These are phyloP conservation scores for Candida morakotiae DNA, from an alignment of 805 yeast genomes.

Conservation along the genomic window DNA sequence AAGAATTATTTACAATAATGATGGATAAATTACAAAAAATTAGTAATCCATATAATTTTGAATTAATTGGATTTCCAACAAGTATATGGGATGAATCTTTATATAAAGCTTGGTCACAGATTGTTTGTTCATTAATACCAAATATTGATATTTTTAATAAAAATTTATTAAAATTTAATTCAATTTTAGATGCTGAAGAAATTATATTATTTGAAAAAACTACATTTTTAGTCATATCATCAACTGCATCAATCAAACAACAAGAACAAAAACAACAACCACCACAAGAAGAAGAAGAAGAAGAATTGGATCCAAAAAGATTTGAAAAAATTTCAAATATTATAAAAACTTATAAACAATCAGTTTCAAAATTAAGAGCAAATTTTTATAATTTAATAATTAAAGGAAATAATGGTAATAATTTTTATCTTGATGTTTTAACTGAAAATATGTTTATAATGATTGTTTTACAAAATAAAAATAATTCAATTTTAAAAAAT, in stretches of 20 bases:
- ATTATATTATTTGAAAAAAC: slow-evolving; percentile 90
- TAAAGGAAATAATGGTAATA: slow-evolving; percentile 49
- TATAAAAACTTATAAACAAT: slow-evolving; percentile 90
- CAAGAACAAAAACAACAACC: slow-evolving; percentile 13
- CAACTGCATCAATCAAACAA: slow-evolving; percentile 42
- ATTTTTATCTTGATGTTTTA: slow-evolving; percentile 49
- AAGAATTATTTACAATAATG: slow-evolving; percentile 78
- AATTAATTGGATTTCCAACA: slow-evolving; percentile 83
- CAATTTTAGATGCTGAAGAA: slow-evolving; percentile 78
- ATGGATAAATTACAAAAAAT: slow-evolving; percentile 76
- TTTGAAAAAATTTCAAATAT: slow-evolving; percentile 92
- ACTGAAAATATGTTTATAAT: slow-evolving; percentile 61
- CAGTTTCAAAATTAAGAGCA: slow-evolving; percentile 81
- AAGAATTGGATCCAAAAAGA: slow-evolving; percentile 75
- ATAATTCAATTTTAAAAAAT: slow-evolving; percentile 19
- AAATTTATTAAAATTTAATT: slow-evolving; percentile 68
- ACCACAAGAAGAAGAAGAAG: slow-evolving; percentile 4
- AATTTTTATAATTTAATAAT: slow-evolving; percentile 75
- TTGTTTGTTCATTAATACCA: slow-evolving; percentile 92
- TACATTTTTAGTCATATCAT: slow-evolving; percentile 79
- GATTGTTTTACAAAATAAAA: slow-evolving; percentile 42
- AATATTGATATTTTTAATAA: slow-evolving; percentile 79
- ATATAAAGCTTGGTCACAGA: slow-evolving; percentile 95
- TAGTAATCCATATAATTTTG: slow-evolving; percentile 61
- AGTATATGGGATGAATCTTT: slow-evolving; percentile 96